Base-by-base conservation (phyloP, 441 rosid species). In the Macaranga tanarius region DNA sequence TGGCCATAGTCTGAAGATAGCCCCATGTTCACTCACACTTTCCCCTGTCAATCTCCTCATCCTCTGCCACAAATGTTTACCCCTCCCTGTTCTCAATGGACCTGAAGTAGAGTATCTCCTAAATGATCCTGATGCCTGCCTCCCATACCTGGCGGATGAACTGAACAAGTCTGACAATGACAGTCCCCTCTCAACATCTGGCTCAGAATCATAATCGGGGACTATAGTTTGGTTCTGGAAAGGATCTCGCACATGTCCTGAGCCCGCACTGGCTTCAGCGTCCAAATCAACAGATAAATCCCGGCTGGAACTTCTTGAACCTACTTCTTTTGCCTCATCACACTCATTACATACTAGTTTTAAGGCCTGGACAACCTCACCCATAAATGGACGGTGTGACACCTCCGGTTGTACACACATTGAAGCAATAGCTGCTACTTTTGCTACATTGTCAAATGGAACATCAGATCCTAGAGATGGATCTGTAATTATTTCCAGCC, bases 361-460 rank as follows among this genome's bases (percentile, higher is more conserved):
- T 75, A 95, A 80, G 71, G 98, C 98, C 79, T 95, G 98, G 69
- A 92, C 98, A 20, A 95, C 97, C 83, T 95, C 99, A 8, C 98
- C 98, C 98, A 95, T 95, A 78, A 92, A 95, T 55, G 99, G 99
- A 28, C 98, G 96, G 85, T 92, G 90, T 0, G 94, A 90, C 67
- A 91, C 98, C 84, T 92, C 99, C 0, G 88, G 95, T 72, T 95
- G 97, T 66, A 92, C 97, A 47, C 97, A 91, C 98, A 91, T 92
- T 0, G 99, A 95, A 74, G 99, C 99, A 70, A 95, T 95, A 0
- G 97, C 99, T 22, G 95, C 95, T 19, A 92, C 97, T 82, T 92
- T 95, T 68, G 90, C 92, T 73, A 92, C 88, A 70, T 88, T 91
- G 63, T 95, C 98, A 7, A 86, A 89, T 19, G 97, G 83, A 61